Percentiles rank a stretch among this genome's conserved stretches.
These are phyloP conservation scores for Millerozyma miso DNA, from an alignment of 805 yeast genomes.

Conservation along the genomic window DNA sequence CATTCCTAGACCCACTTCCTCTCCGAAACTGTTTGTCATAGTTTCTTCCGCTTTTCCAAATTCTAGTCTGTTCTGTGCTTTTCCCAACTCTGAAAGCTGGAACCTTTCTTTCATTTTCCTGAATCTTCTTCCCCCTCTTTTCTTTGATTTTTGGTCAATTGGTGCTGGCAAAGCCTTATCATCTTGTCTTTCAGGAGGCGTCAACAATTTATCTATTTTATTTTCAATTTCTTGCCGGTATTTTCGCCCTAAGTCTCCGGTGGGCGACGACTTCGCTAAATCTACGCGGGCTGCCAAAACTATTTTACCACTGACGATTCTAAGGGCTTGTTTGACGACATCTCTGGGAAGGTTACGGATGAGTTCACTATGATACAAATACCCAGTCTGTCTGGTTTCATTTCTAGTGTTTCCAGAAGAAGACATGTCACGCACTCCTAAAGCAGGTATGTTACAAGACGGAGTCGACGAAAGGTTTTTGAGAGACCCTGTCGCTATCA, in stretches of 20 bases:
- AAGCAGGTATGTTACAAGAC: constrained; percentile 76
- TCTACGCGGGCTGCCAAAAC: constrained; percentile 84
- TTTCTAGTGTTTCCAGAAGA: constrained; percentile 21
- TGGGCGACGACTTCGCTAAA: constrained; percentile 36
- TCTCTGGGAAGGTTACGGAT: constrained; percentile 58
- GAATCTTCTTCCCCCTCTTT: constrained; percentile 79
- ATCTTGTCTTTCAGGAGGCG: constrained; percentile 67
- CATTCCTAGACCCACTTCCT: constrained; percentile 83
- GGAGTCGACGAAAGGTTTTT: constrained; percentile 64
- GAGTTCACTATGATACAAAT: constrained; percentile 55
- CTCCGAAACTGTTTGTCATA: constrained; percentile 62
- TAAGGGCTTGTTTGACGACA: constrained; percentile 61
- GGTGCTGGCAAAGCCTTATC: constrained; percentile 71
- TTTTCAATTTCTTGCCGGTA: constrained; percentile 57
- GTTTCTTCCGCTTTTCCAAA: constrained; percentile 75
- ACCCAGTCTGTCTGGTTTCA: constrained; percentile 66
- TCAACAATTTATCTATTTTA: constrained; percentile 65
- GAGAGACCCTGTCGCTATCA: constrained; percentile 68
- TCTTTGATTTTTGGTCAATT: constrained; percentile 68
- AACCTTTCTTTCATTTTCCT: constrained; percentile 79
- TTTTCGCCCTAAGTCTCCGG: constrained; percentile 53
- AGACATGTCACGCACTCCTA: constrained; percentile 52
- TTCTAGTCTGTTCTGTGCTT: constrained; percentile 78
- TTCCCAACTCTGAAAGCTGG: constrained; percentile 74
- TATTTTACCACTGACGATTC: constrained; percentile 76